Evolutionary conservation across 345 rosid species (phyloP), one percentile per base, ranked within the genome.

Genomic region (Euclidium syriacum): DNA sequence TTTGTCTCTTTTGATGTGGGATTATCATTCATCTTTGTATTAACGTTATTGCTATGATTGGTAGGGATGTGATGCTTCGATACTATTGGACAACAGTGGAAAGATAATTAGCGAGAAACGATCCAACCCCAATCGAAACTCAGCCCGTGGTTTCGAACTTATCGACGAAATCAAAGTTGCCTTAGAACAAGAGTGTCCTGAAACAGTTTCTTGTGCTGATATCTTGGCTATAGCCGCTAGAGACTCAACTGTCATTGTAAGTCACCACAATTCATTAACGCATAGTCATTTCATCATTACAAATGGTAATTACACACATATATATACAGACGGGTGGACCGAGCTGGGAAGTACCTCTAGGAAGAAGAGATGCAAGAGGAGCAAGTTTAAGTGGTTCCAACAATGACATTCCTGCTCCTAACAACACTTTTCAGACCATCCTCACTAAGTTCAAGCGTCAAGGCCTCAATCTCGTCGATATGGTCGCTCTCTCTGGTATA

Each of bases 1-100:
- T n/a, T n/a, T n/a, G n/a, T n/a, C n/a, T n/a, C n/a, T n/a, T n/a
- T n/a, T n/a, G n/a, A n/a, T n/a, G n/a, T n/a, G n/a, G n/a, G n/a
- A n/a, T n/a, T n/a, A n/a, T n/a, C n/a, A n/a, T n/a, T n/a, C n/a
- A n/a, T n/a, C n/a, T n/a, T n/a, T n/a, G n/a, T n/a, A n/a, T n/a
- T n/a, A n/a, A n/a, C n/a, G n/a, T n/a, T n/a, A n/a, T n/a, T n/a
- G n/a, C n/a, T n/a, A n/a, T n/a, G n/a, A n/a, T 33, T 35, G 41
- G 20, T 15, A 91, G 98, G 96, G 98, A 7, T 91, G 98, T 51
- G 98, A 91, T 71, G 95, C 84, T 52, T 88, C 96, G 4, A 0
- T 88, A 41, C 47, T 91, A 62, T 52, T 88, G 44, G 98, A 91
- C 77, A 83, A 73, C 73, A 78, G 80, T 38, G 80, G 84, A 46